Conservation (phyloP, 2,329 filamentous ascomycete species). For the Hypoxylon sp. region DNA sequence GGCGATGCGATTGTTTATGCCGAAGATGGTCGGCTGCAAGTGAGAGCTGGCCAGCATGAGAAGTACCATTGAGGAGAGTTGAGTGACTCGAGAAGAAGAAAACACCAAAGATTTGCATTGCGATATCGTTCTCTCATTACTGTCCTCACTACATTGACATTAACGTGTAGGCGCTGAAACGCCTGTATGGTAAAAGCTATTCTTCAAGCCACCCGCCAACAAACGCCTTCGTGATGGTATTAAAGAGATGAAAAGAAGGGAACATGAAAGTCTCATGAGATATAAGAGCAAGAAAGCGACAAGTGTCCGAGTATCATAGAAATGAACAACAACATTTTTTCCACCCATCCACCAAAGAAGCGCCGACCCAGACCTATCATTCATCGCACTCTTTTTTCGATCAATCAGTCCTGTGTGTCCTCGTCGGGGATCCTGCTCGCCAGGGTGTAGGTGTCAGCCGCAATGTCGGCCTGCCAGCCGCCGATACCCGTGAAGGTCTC, state of each 20-base stretch:
- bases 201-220: constrained; percentile 6
- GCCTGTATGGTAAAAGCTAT: not conserved
- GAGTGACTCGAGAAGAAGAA: not conserved
- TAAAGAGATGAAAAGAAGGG: not conserved
- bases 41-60: not conserved
- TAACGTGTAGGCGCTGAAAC: constrained; percentile 7
- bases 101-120: not conserved
- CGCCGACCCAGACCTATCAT: constrained; percentile 1
- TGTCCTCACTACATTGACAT: constrained; percentile 4
- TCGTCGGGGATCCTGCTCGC: constrained; percentile 29
- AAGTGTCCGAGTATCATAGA: not conserved
- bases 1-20: not conserved
- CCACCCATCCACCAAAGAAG: not conserved
- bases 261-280: not conserved
- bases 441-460: constrained; percentile 8
- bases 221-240: constrained; percentile 6
- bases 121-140: not conserved
- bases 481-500: constrained; percentile 28
- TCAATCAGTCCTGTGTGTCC: constrained; percentile 15
- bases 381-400: not conserved
- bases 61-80: constrained; percentile 1
- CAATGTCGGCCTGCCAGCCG: constrained; percentile 24
- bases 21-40: not conserved
- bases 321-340: constrained; percentile 6
- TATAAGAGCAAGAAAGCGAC: not conserved